Conservation (phyloP, 495 filamentous ascomycete species). For the Penicillium herquei region DNA sequence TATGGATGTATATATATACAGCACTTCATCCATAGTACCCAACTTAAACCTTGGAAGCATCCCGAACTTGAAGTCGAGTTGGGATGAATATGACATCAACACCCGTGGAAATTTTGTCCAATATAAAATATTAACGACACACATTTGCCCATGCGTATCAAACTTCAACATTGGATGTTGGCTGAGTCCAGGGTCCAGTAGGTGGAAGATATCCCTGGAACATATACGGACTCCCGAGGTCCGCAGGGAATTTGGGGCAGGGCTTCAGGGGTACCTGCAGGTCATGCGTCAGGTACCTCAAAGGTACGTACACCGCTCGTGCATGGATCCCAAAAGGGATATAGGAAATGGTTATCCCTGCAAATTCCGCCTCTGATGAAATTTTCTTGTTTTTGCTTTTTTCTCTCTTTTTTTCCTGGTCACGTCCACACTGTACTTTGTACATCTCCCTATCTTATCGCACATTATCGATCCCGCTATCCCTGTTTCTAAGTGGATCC, state of each 20-base stretch:
- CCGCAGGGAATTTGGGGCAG: not conserved
- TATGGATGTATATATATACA: no score
- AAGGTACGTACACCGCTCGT: not conserved
- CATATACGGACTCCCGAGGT: not conserved
- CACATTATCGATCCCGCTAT: not conserved
- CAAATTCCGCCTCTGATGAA: not conserved
- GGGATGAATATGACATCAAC: no score
- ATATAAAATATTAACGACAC: no score
- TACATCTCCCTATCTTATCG: not conserved
- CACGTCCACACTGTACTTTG: not conserved
- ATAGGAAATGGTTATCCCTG: not conserved
- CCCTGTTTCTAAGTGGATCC: constrained; percentile 4
- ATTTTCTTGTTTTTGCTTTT: not conserved
- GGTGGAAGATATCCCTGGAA: not conserved
- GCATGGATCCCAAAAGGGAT: not conserved
- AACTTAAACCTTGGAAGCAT: no score
- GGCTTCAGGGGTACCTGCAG: constrained; percentile 19
- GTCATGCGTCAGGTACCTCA: constrained; percentile 5
- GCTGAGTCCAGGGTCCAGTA: no score
- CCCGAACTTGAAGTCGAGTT: no score
- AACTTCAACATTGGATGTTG: no score
- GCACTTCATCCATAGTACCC: no score
- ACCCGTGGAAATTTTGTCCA: no score
- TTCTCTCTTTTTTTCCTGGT: not conserved
- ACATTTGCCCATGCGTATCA: no score